These are phyloP conservation scores for Mollisia scopiformis DNA, from an alignment of 2,329 filamentous ascomycete species.

Conservation along the genomic window DNA sequence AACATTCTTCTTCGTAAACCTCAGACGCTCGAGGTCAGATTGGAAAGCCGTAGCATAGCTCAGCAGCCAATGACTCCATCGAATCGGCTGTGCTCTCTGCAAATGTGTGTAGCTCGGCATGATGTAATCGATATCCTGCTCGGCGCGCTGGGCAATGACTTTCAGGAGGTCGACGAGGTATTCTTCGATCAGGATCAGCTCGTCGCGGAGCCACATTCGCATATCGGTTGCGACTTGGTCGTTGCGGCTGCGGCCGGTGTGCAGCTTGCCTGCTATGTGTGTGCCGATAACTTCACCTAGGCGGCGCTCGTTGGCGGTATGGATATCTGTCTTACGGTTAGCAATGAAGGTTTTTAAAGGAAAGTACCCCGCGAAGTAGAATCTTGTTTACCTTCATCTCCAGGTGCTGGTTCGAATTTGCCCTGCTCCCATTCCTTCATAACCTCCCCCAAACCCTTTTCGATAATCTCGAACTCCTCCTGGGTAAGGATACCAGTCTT, in stretches of 20 bases:
- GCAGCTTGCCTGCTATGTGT: slow-evolving; percentile 83
- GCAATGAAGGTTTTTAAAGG: too few species aligned
- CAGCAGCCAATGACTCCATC: slow-evolving; percentile 83
- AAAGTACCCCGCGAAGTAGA: too few species aligned
- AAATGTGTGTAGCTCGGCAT: slow-evolving; percentile 84
- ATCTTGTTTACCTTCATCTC: too few species aligned
- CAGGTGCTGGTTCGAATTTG: slow-evolving; percentile 54
- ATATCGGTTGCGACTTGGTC: slow-evolving; percentile 91
- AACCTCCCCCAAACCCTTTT: slow-evolving; percentile 66
- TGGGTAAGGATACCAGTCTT: slow-evolving; percentile 74
- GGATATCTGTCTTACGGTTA: slow-evolving; percentile 50
- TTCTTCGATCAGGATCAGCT: slow-evolving; percentile 69
- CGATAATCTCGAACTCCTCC: slow-evolving; percentile 75
- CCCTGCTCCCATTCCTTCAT: slow-evolving; percentile 55
- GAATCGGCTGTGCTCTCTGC: slow-evolving; percentile 78
- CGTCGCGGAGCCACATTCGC: slow-evolving; percentile 83
- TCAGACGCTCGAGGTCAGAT: slow-evolving; percentile 64
- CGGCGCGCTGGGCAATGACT: slow-evolving; percentile 70
- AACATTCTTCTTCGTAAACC: not conserved
- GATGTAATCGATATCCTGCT: slow-evolving; percentile 73
- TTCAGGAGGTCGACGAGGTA: slow-evolving; percentile 71
- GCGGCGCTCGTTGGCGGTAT: slow-evolving; percentile 73
- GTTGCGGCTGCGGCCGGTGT: slow-evolving; percentile 85
- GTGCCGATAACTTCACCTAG: slow-evolving; percentile 86
- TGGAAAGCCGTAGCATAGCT: slow-evolving; percentile 74